Evolutionary conservation across 2,329 filamentous ascomycete species (phyloP).

Genomic region (Trematosphaeria pertusa): DNA sequence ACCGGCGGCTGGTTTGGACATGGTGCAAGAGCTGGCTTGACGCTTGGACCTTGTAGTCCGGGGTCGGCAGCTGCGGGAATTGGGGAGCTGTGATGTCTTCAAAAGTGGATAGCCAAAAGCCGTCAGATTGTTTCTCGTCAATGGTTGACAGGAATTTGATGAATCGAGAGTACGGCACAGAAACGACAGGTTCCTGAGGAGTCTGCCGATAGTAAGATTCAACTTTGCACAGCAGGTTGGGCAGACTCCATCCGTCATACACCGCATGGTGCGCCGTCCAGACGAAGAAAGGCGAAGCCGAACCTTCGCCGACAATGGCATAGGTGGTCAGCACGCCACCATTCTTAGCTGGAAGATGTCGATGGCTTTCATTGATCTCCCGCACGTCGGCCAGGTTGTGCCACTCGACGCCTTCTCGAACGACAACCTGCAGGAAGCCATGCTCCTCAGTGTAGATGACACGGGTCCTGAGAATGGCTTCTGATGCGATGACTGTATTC

Average conservation of each 20-base stretch:
- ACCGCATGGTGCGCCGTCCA: constrained; percentile 48
- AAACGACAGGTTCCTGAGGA: constrained; percentile 7
- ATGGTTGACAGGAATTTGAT: constrained; percentile 38
- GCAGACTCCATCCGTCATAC: constrained; percentile 46
- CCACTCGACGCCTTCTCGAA: constrained; percentile 32
- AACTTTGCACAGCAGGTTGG: constrained; percentile 33
- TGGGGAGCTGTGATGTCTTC: constrained; percentile 36
- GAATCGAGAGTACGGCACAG: constrained; percentile 40
- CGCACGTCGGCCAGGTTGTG: constrained; percentile 21
- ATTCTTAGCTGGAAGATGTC: constrained; percentile 35
- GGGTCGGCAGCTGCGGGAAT: constrained; percentile 40
- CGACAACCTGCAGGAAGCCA: constrained; percentile 43
- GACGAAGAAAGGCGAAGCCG: constrained; percentile 32
- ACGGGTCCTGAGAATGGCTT: constrained; percentile 58
- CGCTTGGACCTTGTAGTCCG: constrained; percentile 40
- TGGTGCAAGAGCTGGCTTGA: constrained; percentile 32
- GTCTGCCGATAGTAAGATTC: constrained; percentile 29
- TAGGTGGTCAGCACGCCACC: constrained; percentile 35
- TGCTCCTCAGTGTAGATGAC: constrained; percentile 38
- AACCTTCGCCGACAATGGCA: constrained; percentile 28
- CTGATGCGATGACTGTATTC: constrained; percentile 51
- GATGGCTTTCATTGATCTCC: constrained; percentile 34
- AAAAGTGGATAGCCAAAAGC: constrained; percentile 38
- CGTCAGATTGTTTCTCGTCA: constrained; percentile 33
- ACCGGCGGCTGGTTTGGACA: constrained; percentile 24